phyloP scores from a whole-genome alignment of 352 stramenopile species.

The Phytophthora chlamydospora region DNA sequence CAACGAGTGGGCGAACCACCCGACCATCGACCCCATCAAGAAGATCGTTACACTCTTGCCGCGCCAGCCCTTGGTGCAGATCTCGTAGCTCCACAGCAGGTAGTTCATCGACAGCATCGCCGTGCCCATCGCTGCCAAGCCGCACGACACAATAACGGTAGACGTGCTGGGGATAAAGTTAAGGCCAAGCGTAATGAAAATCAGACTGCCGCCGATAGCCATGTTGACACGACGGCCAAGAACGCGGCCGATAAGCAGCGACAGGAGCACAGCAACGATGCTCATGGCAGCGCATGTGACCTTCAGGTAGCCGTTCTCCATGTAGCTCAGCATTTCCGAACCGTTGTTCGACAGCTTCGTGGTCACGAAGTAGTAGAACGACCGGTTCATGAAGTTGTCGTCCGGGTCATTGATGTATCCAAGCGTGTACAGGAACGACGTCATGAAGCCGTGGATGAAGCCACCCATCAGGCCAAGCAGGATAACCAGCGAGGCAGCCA shows the following conservation, averaged over 20 bases:
- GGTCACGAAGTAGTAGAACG: constrained; percentile 73
- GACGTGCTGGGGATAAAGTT: constrained; percentile 67
- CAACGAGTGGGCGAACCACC: constrained; percentile 67
- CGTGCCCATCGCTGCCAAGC: constrained; percentile 57
- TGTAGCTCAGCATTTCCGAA: constrained; percentile 51
- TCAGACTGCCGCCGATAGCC: constrained; percentile 56
- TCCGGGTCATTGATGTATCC: constrained; percentile 78
- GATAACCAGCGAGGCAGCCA: constrained; percentile 83
- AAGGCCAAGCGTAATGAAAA: constrained; percentile 54
- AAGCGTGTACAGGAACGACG: constrained; percentile 68
- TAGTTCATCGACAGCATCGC: constrained; percentile 82
- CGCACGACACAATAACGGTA: constrained; percentile 59
- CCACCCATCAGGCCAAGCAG: constrained; percentile 75
- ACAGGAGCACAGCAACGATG: constrained; percentile 56
- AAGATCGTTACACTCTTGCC: constrained; percentile 87
- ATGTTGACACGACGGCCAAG: constrained; percentile 70
- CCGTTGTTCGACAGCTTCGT: constrained; percentile 39
- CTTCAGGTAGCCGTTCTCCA: constrained; percentile 67
- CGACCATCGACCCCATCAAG: constrained; percentile 73
- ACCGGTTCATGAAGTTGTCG: constrained; percentile 79
- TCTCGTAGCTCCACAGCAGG: constrained; percentile 84
- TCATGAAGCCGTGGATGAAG: constrained; percentile 82
- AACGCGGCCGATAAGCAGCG: constrained; percentile 59
- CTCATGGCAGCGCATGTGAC: constrained; percentile 54
- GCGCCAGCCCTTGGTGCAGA: constrained; percentile 88